Conservation (phyloP, 2,329 filamentous ascomycete species). For the Alternaria sp. region DNA sequence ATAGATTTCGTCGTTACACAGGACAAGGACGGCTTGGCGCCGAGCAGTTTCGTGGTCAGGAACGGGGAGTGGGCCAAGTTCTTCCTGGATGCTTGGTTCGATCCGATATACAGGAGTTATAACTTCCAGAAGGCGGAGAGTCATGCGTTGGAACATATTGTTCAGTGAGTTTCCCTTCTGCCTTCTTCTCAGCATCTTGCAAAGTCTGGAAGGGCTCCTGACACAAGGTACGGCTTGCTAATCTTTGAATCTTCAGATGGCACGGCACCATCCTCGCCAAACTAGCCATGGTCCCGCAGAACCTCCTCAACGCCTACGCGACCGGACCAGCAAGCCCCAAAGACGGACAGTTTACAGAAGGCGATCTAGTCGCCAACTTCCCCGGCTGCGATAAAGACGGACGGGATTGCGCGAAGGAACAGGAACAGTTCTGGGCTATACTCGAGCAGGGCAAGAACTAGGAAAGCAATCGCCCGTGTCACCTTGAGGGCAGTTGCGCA, state of each 20-base stretch:
- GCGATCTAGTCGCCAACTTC: constrained; percentile 84
- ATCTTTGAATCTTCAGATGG: constrained; percentile 68
- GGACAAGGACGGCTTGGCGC: constrained; percentile 78
- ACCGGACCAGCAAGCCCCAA: constrained; percentile 34
- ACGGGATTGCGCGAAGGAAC: constrained; percentile 74
- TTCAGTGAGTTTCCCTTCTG: constrained; percentile 49
- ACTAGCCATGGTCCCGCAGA: constrained; percentile 87
- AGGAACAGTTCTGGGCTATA: constrained; percentile 58
- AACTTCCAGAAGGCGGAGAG: constrained; percentile 95
- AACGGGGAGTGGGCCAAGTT: constrained; percentile 91
- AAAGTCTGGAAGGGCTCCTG: no score
- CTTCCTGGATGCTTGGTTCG: constrained; percentile 94
- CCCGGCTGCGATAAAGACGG: constrained; percentile 68
- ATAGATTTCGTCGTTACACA: constrained; percentile 85
- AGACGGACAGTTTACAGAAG: constrained; percentile 73
- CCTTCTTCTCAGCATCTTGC: neutral
- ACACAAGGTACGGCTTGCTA: no score
- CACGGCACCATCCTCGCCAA: constrained; percentile 94
- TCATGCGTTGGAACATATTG: constrained; percentile 76
- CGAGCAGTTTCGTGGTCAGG: constrained; percentile 78
- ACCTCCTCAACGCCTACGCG: constrained; percentile 79
- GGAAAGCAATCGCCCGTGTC: neutral
- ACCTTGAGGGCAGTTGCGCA: neutral
- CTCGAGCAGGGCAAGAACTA: constrained; percentile 34
- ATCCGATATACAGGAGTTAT: constrained; percentile 90